Conservation (phyloP, 2,329 filamentous ascomycete genomes). For the Cladobotryum mycophilum region DNA sequence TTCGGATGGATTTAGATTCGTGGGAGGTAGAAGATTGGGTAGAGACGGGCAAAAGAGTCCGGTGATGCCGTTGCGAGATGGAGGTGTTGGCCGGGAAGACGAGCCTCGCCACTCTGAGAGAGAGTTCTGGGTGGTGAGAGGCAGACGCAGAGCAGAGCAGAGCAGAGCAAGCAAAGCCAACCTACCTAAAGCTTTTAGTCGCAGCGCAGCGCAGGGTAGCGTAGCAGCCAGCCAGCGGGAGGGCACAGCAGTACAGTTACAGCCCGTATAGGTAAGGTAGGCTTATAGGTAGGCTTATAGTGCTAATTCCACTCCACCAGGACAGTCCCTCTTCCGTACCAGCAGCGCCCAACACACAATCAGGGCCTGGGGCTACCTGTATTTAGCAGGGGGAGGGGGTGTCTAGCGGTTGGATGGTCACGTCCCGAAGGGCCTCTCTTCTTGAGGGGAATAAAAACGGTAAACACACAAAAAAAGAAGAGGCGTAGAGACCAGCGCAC, state of each 20-base stretch:
- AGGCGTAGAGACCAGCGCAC: constrained; percentile 3
- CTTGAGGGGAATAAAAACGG: background rate
- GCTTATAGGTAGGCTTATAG: too few species aligned
- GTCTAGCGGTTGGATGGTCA: background rate
- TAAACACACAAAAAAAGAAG: background rate
- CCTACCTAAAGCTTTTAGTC: too few species aligned
- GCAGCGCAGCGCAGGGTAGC: too few species aligned
- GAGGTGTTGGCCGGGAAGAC: too few species aligned
- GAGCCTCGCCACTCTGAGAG: too few species aligned
- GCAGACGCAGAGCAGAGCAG: background rate
- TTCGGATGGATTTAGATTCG: background rate
- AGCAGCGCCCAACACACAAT: too few species aligned
- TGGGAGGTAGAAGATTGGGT: background rate
- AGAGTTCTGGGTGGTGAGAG: background rate
- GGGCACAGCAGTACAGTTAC: too few species aligned
- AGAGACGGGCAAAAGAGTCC: background rate
- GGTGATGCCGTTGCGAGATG: background rate
- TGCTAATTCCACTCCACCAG: too few species aligned
- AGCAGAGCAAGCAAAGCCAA: background rate
- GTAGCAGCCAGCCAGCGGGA: too few species aligned
- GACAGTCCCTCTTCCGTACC: too few species aligned
- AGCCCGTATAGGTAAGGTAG: too few species aligned
- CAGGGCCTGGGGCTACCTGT: background rate
- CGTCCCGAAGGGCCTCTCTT: background rate
- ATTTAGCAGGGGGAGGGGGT: background rate